Evolutionary conservation across 2,329 filamentous ascomycete species (phyloP).

Genomic region (Beauveria pseudobassiana): DNA sequence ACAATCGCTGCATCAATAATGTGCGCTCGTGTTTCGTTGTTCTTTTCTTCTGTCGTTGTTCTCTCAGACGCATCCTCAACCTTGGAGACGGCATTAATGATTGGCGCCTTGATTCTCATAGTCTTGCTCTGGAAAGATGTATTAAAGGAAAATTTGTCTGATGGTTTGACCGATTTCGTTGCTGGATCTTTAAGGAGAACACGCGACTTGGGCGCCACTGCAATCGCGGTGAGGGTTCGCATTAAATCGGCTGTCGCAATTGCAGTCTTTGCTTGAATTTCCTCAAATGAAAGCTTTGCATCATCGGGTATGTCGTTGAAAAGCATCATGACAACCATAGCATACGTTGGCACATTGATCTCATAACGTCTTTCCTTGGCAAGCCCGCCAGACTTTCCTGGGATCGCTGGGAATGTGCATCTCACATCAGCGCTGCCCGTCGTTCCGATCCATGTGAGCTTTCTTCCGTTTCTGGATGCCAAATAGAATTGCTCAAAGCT

Average conservation of each 20-base stretch:
- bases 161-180: conserved; percentile 66
- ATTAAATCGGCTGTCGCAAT: conserved; percentile 69
- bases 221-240: conserved; percentile 72
- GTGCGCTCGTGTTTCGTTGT: conserved; percentile 62
- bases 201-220: conserved; percentile 74
- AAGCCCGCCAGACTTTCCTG: conserved; percentile 57
- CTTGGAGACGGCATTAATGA: conserved; percentile 74
- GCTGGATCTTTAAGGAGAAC: conserved; percentile 75
- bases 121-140: conserved; percentile 72
- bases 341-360: conserved; percentile 85
- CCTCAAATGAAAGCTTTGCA: conserved; percentile 53
- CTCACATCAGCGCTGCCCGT: conserved; percentile 79
- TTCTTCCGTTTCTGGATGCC: conserved; percentile 77
- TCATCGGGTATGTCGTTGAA: conserved; percentile 69
- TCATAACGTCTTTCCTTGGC: conserved; percentile 71
- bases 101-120: conserved; percentile 81
- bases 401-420: conserved; percentile 65
- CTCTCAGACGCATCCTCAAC: conserved; percentile 68
- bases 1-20: conserved; percentile 72
- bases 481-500: conserved; percentile 88
- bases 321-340: conserved; percentile 79
- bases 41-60: conserved; percentile 67
- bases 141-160: conserved; percentile 79
- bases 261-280: conserved; percentile 75
- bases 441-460: conserved; percentile 71